Conservation (phyloP, 2,329 filamentous ascomycete genomes). For the Sporothrix brasiliensis region DNA sequence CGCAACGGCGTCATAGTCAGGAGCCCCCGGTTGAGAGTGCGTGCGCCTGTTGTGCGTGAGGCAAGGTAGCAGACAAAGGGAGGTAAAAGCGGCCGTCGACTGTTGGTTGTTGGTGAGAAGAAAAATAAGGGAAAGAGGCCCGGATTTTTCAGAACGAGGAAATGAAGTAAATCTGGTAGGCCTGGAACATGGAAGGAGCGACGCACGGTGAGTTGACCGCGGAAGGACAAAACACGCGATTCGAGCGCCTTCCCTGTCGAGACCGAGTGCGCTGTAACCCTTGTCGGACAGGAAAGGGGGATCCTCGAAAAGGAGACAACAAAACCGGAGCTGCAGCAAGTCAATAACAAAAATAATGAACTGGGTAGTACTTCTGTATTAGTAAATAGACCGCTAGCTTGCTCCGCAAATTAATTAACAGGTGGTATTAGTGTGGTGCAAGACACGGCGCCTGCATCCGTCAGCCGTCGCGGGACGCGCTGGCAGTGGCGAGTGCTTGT, state of each 20-base stretch:
- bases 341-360: conserved; percentile 17
- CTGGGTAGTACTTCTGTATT: conserved; percentile 4
- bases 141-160: not conserved
- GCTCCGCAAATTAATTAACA: conserved; percentile 17
- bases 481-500: not conserved
- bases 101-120: not conserved
- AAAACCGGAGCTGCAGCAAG: conserved; percentile 23
- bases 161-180: conserved; percentile 19
- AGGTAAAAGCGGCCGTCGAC: not conserved
- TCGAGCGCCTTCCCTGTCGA: conserved; percentile 15
- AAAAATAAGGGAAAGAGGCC: not conserved
- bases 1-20: not conserved
- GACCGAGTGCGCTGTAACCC: conserved; percentile 3
- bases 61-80: not conserved
- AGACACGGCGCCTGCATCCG: conserved; percentile 9
- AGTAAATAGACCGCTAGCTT: conserved; percentile 23
- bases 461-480: not conserved
- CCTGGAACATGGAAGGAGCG: conserved; percentile 3
- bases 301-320: conserved; percentile 28
- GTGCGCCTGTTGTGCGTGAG: conserved; percentile 1
- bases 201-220: conserved; percentile 28
- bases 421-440: conserved; percentile 23
- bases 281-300: conserved; percentile 14
- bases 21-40: not conserved
- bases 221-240: conserved; percentile 32